Conservation (phyloP, 768 basidiomycete species). For the Chalciporus piperatus region DNA sequence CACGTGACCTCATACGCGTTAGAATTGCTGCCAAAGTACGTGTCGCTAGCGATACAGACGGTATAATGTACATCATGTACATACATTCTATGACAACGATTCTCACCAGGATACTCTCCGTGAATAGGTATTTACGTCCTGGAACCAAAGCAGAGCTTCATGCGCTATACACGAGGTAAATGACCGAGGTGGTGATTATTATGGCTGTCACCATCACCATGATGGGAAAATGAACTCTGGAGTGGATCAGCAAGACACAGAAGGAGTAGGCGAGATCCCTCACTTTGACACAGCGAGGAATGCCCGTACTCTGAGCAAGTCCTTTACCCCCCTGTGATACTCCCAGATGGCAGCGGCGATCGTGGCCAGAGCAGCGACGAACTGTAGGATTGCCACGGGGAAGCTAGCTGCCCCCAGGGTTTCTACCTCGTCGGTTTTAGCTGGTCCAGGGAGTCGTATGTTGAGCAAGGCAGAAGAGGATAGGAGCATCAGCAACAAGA, state of each 20-base stretch:
- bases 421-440: constrained; percentile 17
- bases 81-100: too few species aligned
- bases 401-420: constrained; percentile 32
- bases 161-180: constrained; percentile 39
- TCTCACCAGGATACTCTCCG: too few species aligned
- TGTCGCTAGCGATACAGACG: too few species aligned
- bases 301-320: constrained; percentile 55
- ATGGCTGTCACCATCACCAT: constrained; percentile 48
- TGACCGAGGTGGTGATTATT: constrained; percentile 51
- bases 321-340: constrained; percentile 56
- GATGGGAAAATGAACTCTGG: constrained; percentile 50
- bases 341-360: constrained; percentile 64
- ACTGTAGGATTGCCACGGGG: constrained; percentile 52
- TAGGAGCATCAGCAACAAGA: constrained; percentile 58
- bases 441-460: constrained; percentile 49
- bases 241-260: neutral
- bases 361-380: constrained; percentile 50
- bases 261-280: constrained; percentile 12
- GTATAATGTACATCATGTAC: too few species aligned
- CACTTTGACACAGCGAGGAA: constrained; percentile 60
- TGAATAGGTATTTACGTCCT: neutral
- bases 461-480: constrained; percentile 63
- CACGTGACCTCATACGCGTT: constrained; percentile 20
- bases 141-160: neutral
- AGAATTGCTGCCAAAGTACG: too few species aligned